Conservation (phyloP, 2,329 filamentous ascomycete species). For the Cadophora gregata region DNA sequence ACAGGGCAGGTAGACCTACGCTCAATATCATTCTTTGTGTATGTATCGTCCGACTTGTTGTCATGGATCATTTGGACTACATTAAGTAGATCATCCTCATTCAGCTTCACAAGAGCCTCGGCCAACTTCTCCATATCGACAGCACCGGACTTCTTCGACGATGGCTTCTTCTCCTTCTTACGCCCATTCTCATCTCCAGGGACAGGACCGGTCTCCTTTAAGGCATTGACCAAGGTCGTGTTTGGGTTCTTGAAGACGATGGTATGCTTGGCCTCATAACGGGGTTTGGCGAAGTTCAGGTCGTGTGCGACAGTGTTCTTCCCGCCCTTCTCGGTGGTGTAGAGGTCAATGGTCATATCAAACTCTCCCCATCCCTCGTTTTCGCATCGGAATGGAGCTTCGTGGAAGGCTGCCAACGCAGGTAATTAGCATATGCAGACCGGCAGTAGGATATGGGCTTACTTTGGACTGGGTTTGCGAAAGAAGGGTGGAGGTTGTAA, state of each 20-base stretch:
- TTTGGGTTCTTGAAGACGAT: conserved; percentile 94
- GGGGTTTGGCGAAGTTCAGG: conserved; percentile 83
- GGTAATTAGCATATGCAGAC: conserved; percentile 20
- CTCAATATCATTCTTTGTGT: conserved; percentile 96
- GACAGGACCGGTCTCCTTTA: conserved; percentile 87
- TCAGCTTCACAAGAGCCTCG: conserved; percentile 85
- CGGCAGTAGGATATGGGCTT: conserved; percentile 47
- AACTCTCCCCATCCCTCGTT: conserved; percentile 99
- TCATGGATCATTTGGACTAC: conserved; percentile 99
- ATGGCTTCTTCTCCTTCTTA: conserved; percentile 72
- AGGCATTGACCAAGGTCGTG: conserved; percentile 76
- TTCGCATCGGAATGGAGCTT: conserved; percentile 84
- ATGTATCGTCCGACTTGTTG: conserved; percentile 91
- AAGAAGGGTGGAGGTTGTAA: conserved; percentile 93
- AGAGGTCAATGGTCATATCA: conserved; percentile 87
- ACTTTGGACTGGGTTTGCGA: conserved; percentile 87
- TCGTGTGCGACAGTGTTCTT: conserved; percentile 85
- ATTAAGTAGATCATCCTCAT: conserved; percentile 90
- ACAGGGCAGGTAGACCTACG: conserved; percentile 61
- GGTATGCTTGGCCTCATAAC: conserved; percentile 82
- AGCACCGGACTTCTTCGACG: conserved; percentile 64
- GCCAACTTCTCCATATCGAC: conserved; percentile 97
- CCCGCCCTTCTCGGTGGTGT: conserved; percentile 82
- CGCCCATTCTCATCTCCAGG: conserved; percentile 73
- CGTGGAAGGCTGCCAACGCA: conserved; percentile 68